These are phyloP conservation scores for Ustilago nuda DNA, from an alignment of 1,284 basidiomycete species.

Conservation along the genomic window DNA sequence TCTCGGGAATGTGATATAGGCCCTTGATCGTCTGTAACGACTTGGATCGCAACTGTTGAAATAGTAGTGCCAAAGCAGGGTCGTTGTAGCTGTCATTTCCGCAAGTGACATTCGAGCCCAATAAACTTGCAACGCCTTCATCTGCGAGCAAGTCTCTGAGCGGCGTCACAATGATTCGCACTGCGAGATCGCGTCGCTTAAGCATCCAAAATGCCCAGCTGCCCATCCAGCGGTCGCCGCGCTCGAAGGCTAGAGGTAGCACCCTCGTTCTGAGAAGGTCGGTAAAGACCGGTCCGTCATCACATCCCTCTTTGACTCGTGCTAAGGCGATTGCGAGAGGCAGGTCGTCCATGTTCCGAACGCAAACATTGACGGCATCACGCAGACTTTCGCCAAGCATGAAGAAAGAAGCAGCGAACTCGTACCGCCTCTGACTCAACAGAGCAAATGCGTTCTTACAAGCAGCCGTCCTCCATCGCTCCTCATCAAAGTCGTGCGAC, in stretches of 20 bases:
- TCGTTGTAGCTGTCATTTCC: slow-evolving; percentile 91
- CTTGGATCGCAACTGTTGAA: slow-evolving; percentile 87
- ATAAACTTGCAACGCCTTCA: slow-evolving; percentile 19
- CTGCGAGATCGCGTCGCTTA: slow-evolving; percentile 83
- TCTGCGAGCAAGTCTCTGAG: slow-evolving; percentile 40
- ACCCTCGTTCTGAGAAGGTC: slow-evolving; percentile 80
- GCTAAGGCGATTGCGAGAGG: slow-evolving; percentile 89
- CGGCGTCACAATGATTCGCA: slow-evolving; percentile 78
- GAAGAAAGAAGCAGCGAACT: slow-evolving; percentile 93
- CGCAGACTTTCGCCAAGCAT: slow-evolving; percentile 87
- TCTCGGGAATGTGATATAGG: slow-evolving; percentile 85
- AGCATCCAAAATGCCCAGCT: slow-evolving; percentile 96
- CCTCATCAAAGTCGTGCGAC: slow-evolving; percentile 85
- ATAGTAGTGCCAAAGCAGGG: slow-evolving; percentile 86
- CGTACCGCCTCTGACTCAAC: slow-evolving; percentile 73
- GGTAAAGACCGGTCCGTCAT: slow-evolving; percentile 81
- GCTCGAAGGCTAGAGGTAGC: slow-evolving; percentile 83
- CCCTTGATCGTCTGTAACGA: slow-evolving; percentile 91
- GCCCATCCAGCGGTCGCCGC: slow-evolving; percentile 93
- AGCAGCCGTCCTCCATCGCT: slow-evolving; percentile 91
- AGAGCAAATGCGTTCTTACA: slow-evolving; percentile 96
- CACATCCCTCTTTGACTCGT: slow-evolving; percentile 80
- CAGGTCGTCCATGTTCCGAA: slow-evolving; percentile 88
- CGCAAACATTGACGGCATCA: slow-evolving; percentile 91
- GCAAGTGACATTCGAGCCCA: slow-evolving; percentile 70